Conservation (phyloP, 2,329 filamentous ascomycete species). For the Botryotinia globosa region DNA sequence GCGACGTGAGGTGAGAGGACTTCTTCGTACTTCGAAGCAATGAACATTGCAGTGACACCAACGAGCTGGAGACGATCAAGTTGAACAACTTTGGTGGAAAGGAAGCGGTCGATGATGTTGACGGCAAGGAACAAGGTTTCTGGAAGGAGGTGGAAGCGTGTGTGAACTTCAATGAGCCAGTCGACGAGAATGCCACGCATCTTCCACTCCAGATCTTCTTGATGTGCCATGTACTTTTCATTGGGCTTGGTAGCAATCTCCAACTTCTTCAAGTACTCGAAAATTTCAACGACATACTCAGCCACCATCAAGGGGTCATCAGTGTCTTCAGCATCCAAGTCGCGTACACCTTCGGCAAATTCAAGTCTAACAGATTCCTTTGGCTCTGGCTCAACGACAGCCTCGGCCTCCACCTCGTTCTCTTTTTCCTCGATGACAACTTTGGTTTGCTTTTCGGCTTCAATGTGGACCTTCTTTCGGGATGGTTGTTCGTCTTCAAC, state of each 20-base stretch:
- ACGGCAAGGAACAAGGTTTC: conserved; percentile 95
- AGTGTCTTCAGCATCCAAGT: conserved; percentile 82
- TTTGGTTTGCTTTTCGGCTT: conserved; percentile 49
- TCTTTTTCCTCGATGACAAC: conserved; percentile 40
- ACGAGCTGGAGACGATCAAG: conserved; percentile 95
- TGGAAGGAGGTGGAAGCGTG: conserved; percentile 88
- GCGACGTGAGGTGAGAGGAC: conserved; percentile 94
- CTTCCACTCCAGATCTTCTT: conserved; percentile 96
- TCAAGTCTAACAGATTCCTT: conserved; percentile 32
- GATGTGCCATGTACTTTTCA: conserved; percentile 90
- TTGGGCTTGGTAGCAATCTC: conserved; percentile 82
- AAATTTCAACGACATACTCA: conserved; percentile 95
- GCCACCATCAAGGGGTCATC: conserved; percentile 97
- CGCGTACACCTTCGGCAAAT: conserved; percentile 47
- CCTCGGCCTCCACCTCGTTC: conserved; percentile 39
- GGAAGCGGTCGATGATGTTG: conserved; percentile 98
- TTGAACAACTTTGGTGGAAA: conserved; percentile 92
- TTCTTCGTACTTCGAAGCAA: conserved; percentile 98
- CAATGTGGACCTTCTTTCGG: conserved; percentile 61
- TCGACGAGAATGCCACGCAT: conserved; percentile 96
- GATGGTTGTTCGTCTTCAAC: conserved; percentile 66
- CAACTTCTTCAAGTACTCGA: conserved; percentile 87
- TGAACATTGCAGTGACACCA: conserved; percentile 98
- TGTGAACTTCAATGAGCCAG: conserved; percentile 98
- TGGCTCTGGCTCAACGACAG: conserved; percentile 33